phyloP scores from a whole-genome alignment of 805 yeast species.

The Candida rishiriensis region DNA sequence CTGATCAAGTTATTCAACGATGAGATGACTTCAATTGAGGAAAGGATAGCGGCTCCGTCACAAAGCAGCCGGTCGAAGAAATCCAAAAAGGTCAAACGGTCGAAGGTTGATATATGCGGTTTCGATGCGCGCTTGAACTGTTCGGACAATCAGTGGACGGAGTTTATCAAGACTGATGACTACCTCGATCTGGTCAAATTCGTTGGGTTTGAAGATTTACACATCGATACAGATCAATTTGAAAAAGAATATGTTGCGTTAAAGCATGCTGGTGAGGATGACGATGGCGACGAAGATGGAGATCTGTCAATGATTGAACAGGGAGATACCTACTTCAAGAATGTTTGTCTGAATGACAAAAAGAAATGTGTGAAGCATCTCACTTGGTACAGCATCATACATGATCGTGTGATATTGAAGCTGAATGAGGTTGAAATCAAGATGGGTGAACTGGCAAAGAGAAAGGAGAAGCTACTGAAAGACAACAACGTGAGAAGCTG shows the following conservation, averaged over 20 bases:
- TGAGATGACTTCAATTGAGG: conserved; percentile 17
- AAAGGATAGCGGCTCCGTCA: conserved; percentile 3
- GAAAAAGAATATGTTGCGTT: conserved; percentile 11
- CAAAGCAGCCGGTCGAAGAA: conserved; percentile 10
- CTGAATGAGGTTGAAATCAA: conserved; percentile 25
- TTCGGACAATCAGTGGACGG: conserved; percentile 20
- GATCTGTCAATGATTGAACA: conserved; percentile 7
- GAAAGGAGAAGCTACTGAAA: conserved; percentile 29
- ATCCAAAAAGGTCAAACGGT: conserved; percentile 16
- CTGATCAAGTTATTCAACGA: conserved; percentile 36
- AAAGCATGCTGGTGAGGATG: conserved; percentile 2
- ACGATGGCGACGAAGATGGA: conserved; percentile 9
- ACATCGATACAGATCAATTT: conserved; percentile 5
- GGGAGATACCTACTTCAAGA: conserved; percentile 10
- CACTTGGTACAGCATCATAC: conserved; percentile 30
- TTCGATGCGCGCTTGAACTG: conserved; percentile 33
- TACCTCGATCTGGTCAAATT: conserved; percentile 7
- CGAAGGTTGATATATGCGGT: conserved; percentile 48
- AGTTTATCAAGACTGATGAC: conserved; percentile 11
- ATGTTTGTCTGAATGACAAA: conserved; percentile 47
- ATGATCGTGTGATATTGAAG: conserved; percentile 33
- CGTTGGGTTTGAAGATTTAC: conserved; percentile 6
- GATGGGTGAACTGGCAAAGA: conserved; percentile 18
- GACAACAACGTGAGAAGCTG: conserved; percentile 35
- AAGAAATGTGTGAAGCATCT: conserved; percentile 52